Base-by-base conservation (phyloP, 192 early-diverging fungal species). In the Backusella parvicylindrica region DNA sequence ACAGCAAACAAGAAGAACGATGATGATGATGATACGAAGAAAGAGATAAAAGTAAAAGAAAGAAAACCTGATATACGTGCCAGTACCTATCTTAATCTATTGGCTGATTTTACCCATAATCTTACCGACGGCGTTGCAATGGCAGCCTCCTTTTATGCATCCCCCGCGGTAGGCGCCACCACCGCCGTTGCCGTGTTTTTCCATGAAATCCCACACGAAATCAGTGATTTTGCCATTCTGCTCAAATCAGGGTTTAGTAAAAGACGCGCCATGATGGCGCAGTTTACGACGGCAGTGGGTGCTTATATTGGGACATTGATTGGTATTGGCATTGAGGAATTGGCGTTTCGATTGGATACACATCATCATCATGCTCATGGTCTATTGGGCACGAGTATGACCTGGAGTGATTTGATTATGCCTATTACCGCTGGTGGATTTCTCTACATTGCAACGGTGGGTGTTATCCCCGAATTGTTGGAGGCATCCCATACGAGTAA, bases 181-280 rank as follows among this genome's bases (percentile, higher is more conserved):
- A 95, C 94, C 4, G 90, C 91, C 35, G 89, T 95, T 0, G 94
- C 94, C 0, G 92, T 95, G 13, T 93, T 94, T 33, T 93, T 95
- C 84, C 94, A 95, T 77, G 94, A 95, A 78, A 95, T 95, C 68
- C 94, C 94, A 2, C 94, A 95, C 75, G 92, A 94, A 82, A 89
- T 95, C 6, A 92, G 93, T 49, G 94, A 95, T 77, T 95, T 90
- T 89, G 92, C 94, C 9, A 95, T 95, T 64, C 83, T 95, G 66
- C 89, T 93, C 69, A 91, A 93, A 79, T 90, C 90, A 7, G 94
- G 94, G 0, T 92, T 95, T 71, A 88, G 91, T 41, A 86, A 90
- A 12, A 81, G 85, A 56, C 84, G 87, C 56, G 94, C 94, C 16
- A 83, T 94, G 84, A 74, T 89, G 33, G 90, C 92, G 12, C 92